A percentile compares a stretch with the other conserved stretches of the same genome.
These are phyloP conservation scores for Trichophyton schoenleinii DNA, from an alignment of 2,329 filamentous ascomycete genomes.

Conservation along the genomic window DNA sequence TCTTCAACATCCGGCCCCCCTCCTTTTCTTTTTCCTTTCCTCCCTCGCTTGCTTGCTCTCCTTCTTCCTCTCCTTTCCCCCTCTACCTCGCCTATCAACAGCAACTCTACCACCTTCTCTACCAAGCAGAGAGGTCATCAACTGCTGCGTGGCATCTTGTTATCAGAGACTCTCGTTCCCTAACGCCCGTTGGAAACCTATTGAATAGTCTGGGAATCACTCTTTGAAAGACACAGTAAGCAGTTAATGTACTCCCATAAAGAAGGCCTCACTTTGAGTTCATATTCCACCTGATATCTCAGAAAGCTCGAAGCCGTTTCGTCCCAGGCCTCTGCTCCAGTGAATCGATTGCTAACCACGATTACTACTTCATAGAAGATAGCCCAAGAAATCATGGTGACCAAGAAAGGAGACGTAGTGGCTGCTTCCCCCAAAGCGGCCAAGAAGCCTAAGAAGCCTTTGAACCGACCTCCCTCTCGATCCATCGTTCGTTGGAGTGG, in stretches of 20 bases:
- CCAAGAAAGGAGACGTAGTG: neutral
- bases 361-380: neutral
- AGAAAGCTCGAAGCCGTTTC: neutral
- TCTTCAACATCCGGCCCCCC: neutral
- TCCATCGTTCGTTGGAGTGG: constrained; percentile 33
- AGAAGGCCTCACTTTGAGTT: neutral
- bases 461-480: constrained; percentile 22
- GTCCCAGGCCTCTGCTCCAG: neutral
- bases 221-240: neutral
- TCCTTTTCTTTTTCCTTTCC: neutral
- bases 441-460: neutral
- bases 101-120: neutral
- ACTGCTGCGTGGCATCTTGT: neutral
- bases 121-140: neutral
- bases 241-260: neutral
- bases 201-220: neutral
- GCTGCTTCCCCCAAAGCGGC: neutral
- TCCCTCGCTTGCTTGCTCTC: neutral
- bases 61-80: neutral
- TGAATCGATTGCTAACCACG: neutral
- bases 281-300: neutral
- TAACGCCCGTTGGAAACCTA: neutral
- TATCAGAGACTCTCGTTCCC: neutral
- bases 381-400: neutral
- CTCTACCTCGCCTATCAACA: neutral